These are phyloP conservation scores for Diaporthe sp. DNA, from an alignment of 2,329 filamentous ascomycete species.

Conservation along the genomic window DNA sequence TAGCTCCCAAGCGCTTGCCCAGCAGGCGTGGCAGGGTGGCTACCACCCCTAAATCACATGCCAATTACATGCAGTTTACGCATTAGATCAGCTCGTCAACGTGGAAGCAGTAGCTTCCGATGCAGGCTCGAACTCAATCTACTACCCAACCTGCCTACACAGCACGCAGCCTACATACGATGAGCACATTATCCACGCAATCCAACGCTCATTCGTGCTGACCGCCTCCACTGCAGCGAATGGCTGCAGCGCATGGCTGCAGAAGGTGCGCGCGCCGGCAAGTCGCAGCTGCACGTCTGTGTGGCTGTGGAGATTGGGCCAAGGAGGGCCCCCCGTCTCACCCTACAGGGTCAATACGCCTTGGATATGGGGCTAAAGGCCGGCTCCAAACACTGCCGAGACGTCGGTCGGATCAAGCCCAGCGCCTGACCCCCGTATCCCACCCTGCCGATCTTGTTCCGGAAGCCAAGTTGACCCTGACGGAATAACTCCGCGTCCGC, in stretches of 20 bases:
- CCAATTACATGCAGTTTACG: neutral
- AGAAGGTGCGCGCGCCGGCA: neutral
- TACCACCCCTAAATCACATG: conserved; percentile 36
- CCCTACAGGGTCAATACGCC: conserved; percentile 8
- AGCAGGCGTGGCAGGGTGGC: conserved; percentile 6
- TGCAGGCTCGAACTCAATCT: conserved; percentile 27
- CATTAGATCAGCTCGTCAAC: neutral
- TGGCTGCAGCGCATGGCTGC: neutral
- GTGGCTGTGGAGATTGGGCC: conserved; percentile 22
- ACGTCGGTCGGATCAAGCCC: conserved; percentile 23
- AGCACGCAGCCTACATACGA: neutral
- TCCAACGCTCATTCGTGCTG: conserved; percentile 14
- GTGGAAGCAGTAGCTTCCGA: conserved; percentile 34
- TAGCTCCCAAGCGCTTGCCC: neutral
- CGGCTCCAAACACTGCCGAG: conserved; percentile 32
- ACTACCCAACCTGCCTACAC: neutral
- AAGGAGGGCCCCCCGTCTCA: conserved; percentile 24
- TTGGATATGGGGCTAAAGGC: conserved; percentile 3
- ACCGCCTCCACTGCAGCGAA: neutral
- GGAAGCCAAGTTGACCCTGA: neutral
- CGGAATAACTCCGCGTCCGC: neutral
- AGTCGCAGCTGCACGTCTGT: conserved; percentile 16
- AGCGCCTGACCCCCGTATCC: neutral
- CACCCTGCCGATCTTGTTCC: conserved; percentile 19
- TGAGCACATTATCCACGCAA: conserved; percentile 23